phyloP scores from a whole-genome alignment of 257 asterid genomes.

The Gardenia jasminoides region DNA sequence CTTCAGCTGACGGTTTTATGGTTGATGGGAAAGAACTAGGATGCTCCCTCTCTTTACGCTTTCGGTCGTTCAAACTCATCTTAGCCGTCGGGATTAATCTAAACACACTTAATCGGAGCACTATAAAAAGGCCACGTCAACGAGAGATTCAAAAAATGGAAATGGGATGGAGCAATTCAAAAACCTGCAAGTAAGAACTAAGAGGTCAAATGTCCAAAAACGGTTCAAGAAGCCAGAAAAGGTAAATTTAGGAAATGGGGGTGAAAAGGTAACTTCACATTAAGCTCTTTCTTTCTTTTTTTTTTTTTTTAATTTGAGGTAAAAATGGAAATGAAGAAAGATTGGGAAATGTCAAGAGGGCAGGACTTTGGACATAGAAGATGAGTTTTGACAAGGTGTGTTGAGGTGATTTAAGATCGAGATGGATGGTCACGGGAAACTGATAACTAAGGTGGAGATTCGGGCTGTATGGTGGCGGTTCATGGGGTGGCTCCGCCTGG shows the following conservation, averaged over 20 bases:
- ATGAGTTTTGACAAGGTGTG: not conserved
- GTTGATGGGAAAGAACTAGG: conserved; percentile 2
- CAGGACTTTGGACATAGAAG: not conserved
- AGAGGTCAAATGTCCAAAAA: too few relatives aligned
- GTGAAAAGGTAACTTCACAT: not conserved
- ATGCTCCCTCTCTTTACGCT: conserved; percentile 55
- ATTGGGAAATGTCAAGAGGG: too few relatives aligned
- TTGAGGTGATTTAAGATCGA: conserved; percentile 9
- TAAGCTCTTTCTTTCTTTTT: not conserved
- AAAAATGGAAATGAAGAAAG: not conserved
- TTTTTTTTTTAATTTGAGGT: not conserved
- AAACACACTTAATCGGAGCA: too few relatives aligned
- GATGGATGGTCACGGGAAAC: not conserved
- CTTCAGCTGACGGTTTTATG: conserved; percentile 35
- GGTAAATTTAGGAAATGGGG: not conserved
- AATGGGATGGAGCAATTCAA: too few relatives aligned
- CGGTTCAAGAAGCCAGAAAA: too few relatives aligned
- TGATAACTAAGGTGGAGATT: conserved; percentile 24
- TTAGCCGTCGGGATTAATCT: conserved; percentile 30
- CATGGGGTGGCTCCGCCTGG: conserved; percentile 30
- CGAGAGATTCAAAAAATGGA: too few relatives aligned
- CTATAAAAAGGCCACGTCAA: too few relatives aligned
- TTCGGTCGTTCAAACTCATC: conserved; percentile 62
- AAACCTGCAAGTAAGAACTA: too few relatives aligned
- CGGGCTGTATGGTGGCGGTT: conserved; percentile 20